phyloP scores from a whole-genome alignment of 768 basidiomycete genomes.

The Lactarius trivialis region DNA sequence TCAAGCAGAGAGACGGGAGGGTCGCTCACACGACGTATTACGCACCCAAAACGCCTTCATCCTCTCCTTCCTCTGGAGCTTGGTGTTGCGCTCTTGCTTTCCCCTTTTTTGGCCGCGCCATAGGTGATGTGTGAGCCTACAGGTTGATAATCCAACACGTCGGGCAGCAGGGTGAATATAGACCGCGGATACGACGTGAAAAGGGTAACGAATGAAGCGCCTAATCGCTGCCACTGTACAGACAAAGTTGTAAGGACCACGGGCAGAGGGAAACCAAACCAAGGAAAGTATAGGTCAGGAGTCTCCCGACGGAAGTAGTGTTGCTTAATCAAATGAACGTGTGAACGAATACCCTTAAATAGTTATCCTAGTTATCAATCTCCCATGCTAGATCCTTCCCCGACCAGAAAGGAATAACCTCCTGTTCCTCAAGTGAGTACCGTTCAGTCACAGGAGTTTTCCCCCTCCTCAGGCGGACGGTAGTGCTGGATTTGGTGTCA shows the following conservation, averaged over 20 bases:
- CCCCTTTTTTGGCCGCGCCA: slow-evolving; percentile 19
- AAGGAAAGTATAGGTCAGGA: slow-evolving; percentile 4
- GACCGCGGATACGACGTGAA: neutral
- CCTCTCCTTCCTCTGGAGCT: slow-evolving; percentile 13
- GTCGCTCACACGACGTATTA: slow-evolving; percentile 8
- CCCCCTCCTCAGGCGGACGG: slow-evolving; percentile 41
- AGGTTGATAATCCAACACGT: slow-evolving; percentile 1
- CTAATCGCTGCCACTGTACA: neutral
- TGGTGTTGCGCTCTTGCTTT: slow-evolving; percentile 13
- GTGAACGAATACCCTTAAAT: slow-evolving; percentile 13
- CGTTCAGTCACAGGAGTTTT: slow-evolving; percentile 38
- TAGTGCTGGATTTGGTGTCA: slow-evolving; percentile 25
- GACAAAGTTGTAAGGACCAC: neutral
- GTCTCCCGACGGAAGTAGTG: neutral
- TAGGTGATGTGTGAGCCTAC: neutral
- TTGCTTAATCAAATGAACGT: slow-evolving; percentile 8
- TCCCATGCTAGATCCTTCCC: slow-evolving; percentile 78
- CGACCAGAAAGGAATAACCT: slow-evolving; percentile 81
- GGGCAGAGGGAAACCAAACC: slow-evolving; percentile 1
- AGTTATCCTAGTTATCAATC: slow-evolving; percentile 11
- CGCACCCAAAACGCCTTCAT: slow-evolving; percentile 14
- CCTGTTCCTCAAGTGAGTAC: slow-evolving; percentile 45
- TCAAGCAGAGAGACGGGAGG: slow-evolving; percentile 3
- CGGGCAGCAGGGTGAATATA: neutral
- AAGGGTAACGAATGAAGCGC: neutral